Evolutionary conservation across 164 flowering plant genomes (phyloP).

Genomic region (Tetrastigma voinierianum): DNA sequence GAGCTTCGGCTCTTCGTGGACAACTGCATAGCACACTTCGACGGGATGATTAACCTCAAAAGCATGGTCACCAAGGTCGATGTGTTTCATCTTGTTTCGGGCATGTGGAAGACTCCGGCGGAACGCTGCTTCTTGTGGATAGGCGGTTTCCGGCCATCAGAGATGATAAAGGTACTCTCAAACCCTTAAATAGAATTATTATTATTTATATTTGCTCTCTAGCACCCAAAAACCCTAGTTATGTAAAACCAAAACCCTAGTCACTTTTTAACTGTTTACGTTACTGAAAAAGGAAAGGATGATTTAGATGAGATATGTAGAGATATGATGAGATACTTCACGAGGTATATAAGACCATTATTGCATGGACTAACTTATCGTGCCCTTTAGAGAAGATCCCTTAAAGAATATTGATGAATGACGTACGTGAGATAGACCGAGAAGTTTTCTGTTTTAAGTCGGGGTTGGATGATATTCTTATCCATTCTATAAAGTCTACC

Average conservation of each 20-base stretch:
- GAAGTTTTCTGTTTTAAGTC: constrained; percentile 29
- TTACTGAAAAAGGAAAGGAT: neutral
- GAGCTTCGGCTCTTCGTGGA: constrained; percentile 75
- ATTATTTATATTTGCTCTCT: no score
- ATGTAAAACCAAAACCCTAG: no score
- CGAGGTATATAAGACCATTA: constrained; percentile 7
- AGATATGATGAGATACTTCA: neutral
- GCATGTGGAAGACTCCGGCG: constrained; percentile 97
- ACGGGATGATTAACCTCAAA: no score
- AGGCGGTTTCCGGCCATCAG: constrained; percentile 96
- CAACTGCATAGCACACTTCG: no score
- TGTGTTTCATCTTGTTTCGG: constrained; percentile 88
- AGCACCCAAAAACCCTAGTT: no score
- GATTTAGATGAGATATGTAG: neutral
- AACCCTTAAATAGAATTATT: no score
- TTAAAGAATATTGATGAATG: constrained; percentile 28
- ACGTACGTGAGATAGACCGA: constrained; percentile 25
- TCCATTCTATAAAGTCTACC: constrained; percentile 35
- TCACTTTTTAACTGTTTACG: no score
- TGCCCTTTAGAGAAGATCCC: neutral
- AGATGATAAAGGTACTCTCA: constrained; percentile 81
- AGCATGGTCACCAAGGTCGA: constrained; percentile 72
- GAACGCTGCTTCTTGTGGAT: constrained; percentile 99
- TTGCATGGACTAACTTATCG: constrained; percentile 28
- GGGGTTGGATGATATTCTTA: constrained; percentile 25